Evolutionary conservation across 768 basidiomycete species (phyloP), one percentile per base, ranked within the genome.

Genomic region (Suillus subalutaceus): DNA sequence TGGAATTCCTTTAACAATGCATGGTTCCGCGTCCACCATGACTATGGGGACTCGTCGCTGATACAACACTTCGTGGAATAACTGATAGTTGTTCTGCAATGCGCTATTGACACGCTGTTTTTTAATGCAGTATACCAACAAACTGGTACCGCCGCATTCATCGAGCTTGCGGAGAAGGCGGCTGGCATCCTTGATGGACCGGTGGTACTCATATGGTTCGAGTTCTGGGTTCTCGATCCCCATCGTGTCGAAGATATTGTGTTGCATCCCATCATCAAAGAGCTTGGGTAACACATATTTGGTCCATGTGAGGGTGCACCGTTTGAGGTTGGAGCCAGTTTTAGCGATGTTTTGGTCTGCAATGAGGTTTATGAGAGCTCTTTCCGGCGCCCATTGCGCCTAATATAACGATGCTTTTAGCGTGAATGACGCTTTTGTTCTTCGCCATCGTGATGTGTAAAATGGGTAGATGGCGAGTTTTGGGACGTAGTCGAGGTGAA

Each of bases 291-390:
- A 63, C n/a, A 40, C 40, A 64, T 82, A 77, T 8, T 65, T 64
- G 2, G 64, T 72, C 55, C 69, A 75, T 35, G 74, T 62, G 35
- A 83, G 70, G 9, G 81, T 82, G 59, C 79, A 77, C 12, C 77
- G 75, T 15, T 71, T 69, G 10, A 73, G 75, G 26, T 74, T 73
- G 23, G 73, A 75, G 7, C 79, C 80, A 15, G 75, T 72, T 12
- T 63, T 64, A 1, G 81, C 82, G n/a, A 71, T 46, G 1, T 69
- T 63, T 4, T 64, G 13, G 37, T 73, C 76, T 4, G 73, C 72
- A n/a, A 84, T 66, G 71, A 84, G 75, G 70, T 84, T 84, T 65
- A 84, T 72, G 50, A 83, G 74, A 18, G 80, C 83, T 84, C 65
- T 84, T 84, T 26, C 79, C 79, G 58, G 78, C 75, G 1, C 75